A percentile compares a stretch with the other conserved stretches of the same genome.
Evolutionary conservation across 73 alveolate genomes (phyloP).

Genomic region (Urostyla sp.): DNA sequence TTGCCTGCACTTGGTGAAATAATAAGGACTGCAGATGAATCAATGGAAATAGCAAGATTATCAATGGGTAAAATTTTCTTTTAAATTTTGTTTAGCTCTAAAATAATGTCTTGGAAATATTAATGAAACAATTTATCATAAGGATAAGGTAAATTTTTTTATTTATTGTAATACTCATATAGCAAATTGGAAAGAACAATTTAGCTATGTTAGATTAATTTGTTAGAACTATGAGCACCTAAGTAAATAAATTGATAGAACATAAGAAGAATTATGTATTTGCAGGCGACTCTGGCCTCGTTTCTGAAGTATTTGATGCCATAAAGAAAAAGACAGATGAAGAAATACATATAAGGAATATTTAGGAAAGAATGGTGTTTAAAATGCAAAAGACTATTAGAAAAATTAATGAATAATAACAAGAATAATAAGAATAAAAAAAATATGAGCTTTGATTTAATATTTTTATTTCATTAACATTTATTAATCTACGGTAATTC

Average conservation of each 20-base stretch:
- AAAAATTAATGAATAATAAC: no score
- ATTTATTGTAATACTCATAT: no score
- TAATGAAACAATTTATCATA: constrained; percentile 14
- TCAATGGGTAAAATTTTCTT: not conserved
- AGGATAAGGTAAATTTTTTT: constrained; percentile 2
- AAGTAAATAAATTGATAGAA: not conserved
- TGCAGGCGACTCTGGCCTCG: constrained; percentile 43
- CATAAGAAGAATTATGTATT: constrained; percentile 38
- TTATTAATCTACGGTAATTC: no score
- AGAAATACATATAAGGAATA: no score
- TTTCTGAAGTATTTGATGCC: constrained; percentile 24
- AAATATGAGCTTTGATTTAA: no score
- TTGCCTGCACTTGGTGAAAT: constrained; percentile 57
- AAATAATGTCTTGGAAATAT: constrained; percentile 23
- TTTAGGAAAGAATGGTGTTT: no score
- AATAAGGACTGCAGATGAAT: constrained; percentile 56
- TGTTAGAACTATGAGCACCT: constrained; percentile 31
- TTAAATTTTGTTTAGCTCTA: not conserved
- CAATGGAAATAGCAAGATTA: constrained; percentile 40
- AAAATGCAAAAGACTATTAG: no score
- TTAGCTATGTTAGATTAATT: constrained; percentile 35
- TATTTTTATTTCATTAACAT: no score
- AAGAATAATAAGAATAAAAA: no score
- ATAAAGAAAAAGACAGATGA: no score
- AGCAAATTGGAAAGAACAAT: constrained; percentile 27